Evolutionary conservation across 352 stramenopile genomes (phyloP), one percentile per base, ranked within the genome.

Genomic region (Phytopythium sindhum): DNA sequence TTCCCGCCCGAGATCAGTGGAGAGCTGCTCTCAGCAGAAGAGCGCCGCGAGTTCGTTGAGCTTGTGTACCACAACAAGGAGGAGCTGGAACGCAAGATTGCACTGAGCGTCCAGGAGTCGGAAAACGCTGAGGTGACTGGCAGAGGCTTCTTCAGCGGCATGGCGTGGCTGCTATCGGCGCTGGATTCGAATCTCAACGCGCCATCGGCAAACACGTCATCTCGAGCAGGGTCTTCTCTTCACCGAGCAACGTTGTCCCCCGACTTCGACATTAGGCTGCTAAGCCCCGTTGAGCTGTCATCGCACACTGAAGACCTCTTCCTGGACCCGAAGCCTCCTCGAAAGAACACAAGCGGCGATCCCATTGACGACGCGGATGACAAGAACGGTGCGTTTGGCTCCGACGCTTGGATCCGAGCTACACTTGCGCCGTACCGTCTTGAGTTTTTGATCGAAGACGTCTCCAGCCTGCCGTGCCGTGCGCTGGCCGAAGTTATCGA

Each of bases 121-220:
- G 64, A 74, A 15, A 55, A 57, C n/a, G 65, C 50, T 1, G 61
- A 63, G 12, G 64, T 57, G 2, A 66, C 64, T 28, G 65, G 63
- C 23, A 68, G 74, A 21, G 70, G 74, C 5, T 93, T 93, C 62
- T 91, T 91, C 56, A 90, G 82, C 33, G 82, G 85, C 31, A 69
- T 93, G 14, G 73, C 85, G 17, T 93, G 85, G 85, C 47, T 93
- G 19, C 67, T 91, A 56, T 86, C 82, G 33, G 78, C 82, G 31
- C 73, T 93, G 5, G 85, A 93, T 24, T 69, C 79, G 14, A 84
- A 69, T 51, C 44, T 81, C 21, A 68, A 63, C 19, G 64, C 66
- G 14, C 69, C 66, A 12, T 45, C 68, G 5, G 39, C 65, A 21
- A 61, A n/a, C 21, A 64, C 63, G 33, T 48, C 55, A 19, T 57